Evolutionary conservation across 164 flowering plant genomes (phyloP), one percentile per base, ranked within the genome.

Genomic region (Dillenia suffruticosa): DNA sequence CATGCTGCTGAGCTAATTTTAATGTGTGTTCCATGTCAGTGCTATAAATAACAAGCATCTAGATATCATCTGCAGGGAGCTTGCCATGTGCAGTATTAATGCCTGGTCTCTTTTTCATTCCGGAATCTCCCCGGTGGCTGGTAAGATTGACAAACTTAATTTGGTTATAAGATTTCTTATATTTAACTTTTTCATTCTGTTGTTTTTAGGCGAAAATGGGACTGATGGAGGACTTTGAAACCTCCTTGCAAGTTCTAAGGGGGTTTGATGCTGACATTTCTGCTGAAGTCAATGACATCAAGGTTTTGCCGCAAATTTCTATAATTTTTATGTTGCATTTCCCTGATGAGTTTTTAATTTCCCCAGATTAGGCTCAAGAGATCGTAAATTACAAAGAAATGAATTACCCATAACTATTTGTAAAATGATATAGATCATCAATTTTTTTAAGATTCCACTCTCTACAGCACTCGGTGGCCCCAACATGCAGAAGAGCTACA

Each of bases 101-200:
- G 67, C 96, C 97, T 57, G 98, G 83, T 16, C 82, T 92, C 8
- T 92, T 92, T 81, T 92, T 92, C 80, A 84, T 92, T 70, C 98
- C 98, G 17, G 97, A 92, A 74, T 92, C 98, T 68, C 98, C 98
- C 52, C 80, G 98, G 50, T 90, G 98, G 98, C 84, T 93, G 83
- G 98, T 90, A 76, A 81, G 84, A 10, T 52, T 63, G 49, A 49
- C 40, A 4, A 32, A 32, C 40, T 32, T 32, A 32, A 5, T 6
- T 6, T 32, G 40, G 6, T 32, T 32, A 32, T 32, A 4, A 32
- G 40, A 32, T 32, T 32, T 32, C 6, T 32, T 32, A 32, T 32
- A 32, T 32, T 32, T 32, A 32, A 32, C 6, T 4, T 32, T 5
- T 32, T 32, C 40, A 32, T 32, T 32, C 6, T 32, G 40, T 4